A percentile compares a stretch with the other conserved stretches of the same genome.
Evolutionary conservation across 495 filamentous ascomycete genomes (phyloP).

Genomic region (Sabuloglossum arenarium): DNA sequence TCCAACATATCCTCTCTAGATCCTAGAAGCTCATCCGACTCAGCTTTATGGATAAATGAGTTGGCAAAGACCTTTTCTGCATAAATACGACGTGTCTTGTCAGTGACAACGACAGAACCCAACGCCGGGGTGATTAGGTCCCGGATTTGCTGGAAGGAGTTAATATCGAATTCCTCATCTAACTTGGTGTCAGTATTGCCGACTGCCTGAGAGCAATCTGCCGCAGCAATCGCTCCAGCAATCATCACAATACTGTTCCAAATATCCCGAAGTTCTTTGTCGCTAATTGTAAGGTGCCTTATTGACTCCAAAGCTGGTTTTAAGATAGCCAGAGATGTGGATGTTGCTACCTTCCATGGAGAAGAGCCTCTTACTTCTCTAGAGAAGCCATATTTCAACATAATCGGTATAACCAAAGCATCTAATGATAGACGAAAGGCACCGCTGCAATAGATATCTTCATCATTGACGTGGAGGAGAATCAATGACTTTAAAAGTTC

Average conservation of each 20-base stretch:
- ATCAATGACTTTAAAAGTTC: constrained; percentile 43
- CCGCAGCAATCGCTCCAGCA: constrained; percentile 34
- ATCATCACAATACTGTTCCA: constrained; percentile 33
- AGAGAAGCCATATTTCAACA: constrained; percentile 49
- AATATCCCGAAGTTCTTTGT: constrained; percentile 18
- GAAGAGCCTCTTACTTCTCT: constrained; percentile 32
- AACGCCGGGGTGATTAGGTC: constrained; percentile 55
- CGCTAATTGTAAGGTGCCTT: constrained; percentile 22
- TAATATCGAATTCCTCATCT: constrained; percentile 65
- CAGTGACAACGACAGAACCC: constrained; percentile 39
- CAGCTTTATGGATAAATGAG: constrained; percentile 58
- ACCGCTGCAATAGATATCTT: constrained; percentile 41
- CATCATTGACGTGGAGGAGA: constrained; percentile 35
- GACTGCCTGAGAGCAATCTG: constrained; percentile 26
- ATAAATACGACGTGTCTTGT: constrained; percentile 47
- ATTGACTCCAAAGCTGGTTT: constrained; percentile 42
- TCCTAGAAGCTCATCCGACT: constrained; percentile 38
- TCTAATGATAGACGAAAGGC: constrained; percentile 36
- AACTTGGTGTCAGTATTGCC: constrained; percentile 24
- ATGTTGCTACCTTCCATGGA: constrained; percentile 65
- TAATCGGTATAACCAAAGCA: constrained; percentile 44
- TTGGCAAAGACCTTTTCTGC: constrained; percentile 56
- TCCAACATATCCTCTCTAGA: constrained; percentile 31
- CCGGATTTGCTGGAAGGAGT: constrained; percentile 44
- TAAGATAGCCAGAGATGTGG: constrained; percentile 44